Base-by-base conservation (phyloP, 768 basidiomycete species). In the Termitomyces bulborhizus region DNA sequence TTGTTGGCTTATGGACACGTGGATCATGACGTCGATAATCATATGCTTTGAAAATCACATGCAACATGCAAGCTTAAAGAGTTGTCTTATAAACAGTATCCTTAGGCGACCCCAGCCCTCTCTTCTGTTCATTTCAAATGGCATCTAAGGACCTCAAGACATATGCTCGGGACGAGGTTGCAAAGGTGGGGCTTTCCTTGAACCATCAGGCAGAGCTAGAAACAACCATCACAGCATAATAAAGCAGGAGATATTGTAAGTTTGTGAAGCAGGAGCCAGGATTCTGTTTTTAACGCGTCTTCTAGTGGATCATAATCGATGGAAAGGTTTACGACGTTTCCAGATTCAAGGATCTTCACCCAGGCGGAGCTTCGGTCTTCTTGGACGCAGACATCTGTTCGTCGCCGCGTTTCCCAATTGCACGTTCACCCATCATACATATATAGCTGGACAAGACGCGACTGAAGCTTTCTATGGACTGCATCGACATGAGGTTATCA, bases 401-500 rank as follows among this genome's bases (percentile, higher is more conserved):
- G 86, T 53, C 34, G 39, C 34, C 44, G 42, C 37, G 13, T 48
- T 32, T 16, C 27, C n/a, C 3, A 31, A 46, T 42, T 24, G n/a
- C 42, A 52, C 36, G 48, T 48, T 55, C 21, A 51, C 26, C 16
- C 39, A 46, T 32, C 4, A 8, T n/a, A 16, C 36, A 11, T 61
- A 72, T 81, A 44, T 72, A 87, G 93, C 89, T 46, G 93, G 93
- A 3, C 79, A 90, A 70, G 94, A 97, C 64, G 88, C 86, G 0
- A 97, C 95, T 0, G 90, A 93, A 47, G 81, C 82, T 9, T 98
- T 98, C 74, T 98, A 89, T 63, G 86, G 90, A 36, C 83, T 98
- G 27, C 96, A 98, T 68, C 81, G 88, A 49, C 83, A 88, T 49
- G 94, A 97, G 63, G 80, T 98, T n/a, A 78, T 98, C 46, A 71